phyloP scores from a whole-genome alignment of 1,284 basidiomycete species.

The Abortiporus biennis region DNA sequence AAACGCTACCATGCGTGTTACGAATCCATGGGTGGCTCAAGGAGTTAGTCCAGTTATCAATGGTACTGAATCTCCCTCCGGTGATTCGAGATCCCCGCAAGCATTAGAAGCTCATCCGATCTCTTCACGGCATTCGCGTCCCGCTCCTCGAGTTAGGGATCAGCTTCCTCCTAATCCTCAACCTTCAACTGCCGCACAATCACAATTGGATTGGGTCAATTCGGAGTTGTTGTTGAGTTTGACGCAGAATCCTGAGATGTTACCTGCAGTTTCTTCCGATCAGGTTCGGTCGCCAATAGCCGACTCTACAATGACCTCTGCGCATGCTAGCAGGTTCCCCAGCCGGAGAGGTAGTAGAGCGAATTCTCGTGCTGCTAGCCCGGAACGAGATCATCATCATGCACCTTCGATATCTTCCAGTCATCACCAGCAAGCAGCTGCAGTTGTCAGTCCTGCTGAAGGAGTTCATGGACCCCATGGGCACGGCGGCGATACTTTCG shows the following conservation, averaged over 20 bases:
- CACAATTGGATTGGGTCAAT: slow-evolving; percentile 72
- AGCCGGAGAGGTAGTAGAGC: slow-evolving; percentile 28
- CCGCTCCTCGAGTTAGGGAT: slow-evolving; percentile 11
- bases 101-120: slow-evolving; percentile 17
- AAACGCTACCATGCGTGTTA: slow-evolving; percentile 55
- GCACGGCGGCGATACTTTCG: slow-evolving; percentile 37
- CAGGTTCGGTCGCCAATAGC: neutral
- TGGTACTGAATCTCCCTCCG: slow-evolving; percentile 21
- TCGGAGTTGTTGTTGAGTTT: slow-evolving; percentile 74
- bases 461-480: slow-evolving; percentile 9
- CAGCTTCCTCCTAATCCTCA: slow-evolving; percentile 25
- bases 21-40: slow-evolving; percentile 53
- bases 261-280: slow-evolving; percentile 25
- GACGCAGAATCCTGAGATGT: slow-evolving; percentile 27
- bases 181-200: slow-evolving; percentile 11
- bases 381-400: slow-evolving; percentile 29
- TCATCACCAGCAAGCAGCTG: slow-evolving; percentile 14
- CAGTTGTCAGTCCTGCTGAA: too few relatives aligned
- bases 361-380: slow-evolving; percentile 40
- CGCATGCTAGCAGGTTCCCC: slow-evolving; percentile 18
- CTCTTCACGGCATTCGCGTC: slow-evolving; percentile 3
- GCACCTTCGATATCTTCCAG: slow-evolving; percentile 3
- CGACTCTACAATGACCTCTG: slow-evolving; percentile 12
- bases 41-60: slow-evolving; percentile 33
- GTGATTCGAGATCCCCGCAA: slow-evolving; percentile 23